phyloP scores from a whole-genome alignment of 2,329 filamentous ascomycete genomes.

The Metarhizium brunneum region DNA sequence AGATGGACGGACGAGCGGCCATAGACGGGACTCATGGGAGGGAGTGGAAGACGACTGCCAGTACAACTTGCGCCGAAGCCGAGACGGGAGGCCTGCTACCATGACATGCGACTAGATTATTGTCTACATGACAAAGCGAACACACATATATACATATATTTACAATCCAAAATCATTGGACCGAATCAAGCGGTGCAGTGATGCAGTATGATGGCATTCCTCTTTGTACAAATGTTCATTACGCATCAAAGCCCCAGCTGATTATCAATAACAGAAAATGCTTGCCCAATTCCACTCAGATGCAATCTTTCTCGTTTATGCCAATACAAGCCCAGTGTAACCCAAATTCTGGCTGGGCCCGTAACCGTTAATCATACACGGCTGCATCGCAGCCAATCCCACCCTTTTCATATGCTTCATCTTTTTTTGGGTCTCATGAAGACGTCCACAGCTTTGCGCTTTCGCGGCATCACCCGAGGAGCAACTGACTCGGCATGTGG shows the following conservation, averaged over 20 bases:
- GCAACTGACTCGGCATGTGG: conserved; percentile 1
- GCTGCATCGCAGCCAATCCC: not conserved
- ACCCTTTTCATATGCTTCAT: not conserved
- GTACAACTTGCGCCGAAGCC: not conserved
- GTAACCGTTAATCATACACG: not conserved
- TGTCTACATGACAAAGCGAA: not conserved
- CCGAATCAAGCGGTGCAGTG: not conserved
- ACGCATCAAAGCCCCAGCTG: not conserved
- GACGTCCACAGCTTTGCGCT: conserved; percentile 38
- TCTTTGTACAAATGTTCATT: not conserved
- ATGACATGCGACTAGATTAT: not conserved
- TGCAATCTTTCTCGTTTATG: not conserved
- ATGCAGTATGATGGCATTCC: not conserved
- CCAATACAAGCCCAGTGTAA: too few relatives aligned
- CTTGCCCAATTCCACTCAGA: not conserved
- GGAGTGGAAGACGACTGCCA: too few relatives aligned
- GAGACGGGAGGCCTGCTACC: not conserved
- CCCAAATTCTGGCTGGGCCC: too few relatives aligned
- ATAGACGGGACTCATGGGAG: not conserved
- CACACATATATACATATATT: not conserved
- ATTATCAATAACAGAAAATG: not conserved
- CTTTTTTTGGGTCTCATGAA: conserved; percentile 41
- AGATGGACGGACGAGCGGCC: not conserved
- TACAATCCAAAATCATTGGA: not conserved
- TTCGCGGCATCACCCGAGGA: conserved; percentile 16